These are phyloP conservation scores for Scortechinia acanthostroma DNA, from an alignment of 2,329 filamentous ascomycete genomes.

Conservation along the genomic window DNA sequence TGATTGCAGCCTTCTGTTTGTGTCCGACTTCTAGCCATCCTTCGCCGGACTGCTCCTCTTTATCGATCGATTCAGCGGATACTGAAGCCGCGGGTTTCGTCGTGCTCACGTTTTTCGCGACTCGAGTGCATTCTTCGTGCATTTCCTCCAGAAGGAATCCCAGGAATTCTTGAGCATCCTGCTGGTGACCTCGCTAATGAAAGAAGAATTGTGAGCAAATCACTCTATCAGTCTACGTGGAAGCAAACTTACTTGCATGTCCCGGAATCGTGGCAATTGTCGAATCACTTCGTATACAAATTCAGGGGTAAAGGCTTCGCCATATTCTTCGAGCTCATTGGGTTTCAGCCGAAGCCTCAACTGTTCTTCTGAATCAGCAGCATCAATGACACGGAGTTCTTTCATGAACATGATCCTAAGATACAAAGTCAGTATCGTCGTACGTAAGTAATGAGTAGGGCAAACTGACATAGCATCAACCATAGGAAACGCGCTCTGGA, in stretches of 20 bases:
- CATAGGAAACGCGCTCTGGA: conserved; percentile 90
- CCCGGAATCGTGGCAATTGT: conserved; percentile 77
- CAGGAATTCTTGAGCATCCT: conserved; percentile 95
- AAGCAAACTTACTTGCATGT: conserved; percentile 85
- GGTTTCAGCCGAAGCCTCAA: conserved; percentile 69
- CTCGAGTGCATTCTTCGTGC: conserved; percentile 81
- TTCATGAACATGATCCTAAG: conserved; percentile 96
- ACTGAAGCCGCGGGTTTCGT: too few species aligned
- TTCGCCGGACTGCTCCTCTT: conserved; percentile 34
- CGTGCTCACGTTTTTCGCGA: conserved; percentile 48
- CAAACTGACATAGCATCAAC: conserved; percentile 95
- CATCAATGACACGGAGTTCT: conserved; percentile 81
- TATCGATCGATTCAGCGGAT: conserved; percentile 26
- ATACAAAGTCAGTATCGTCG: conserved; percentile 35
- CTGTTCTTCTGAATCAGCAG: conserved; percentile 68
- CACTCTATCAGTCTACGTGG: conserved; percentile 17
- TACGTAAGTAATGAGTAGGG: too few species aligned
- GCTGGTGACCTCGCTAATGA: conserved; percentile 85
- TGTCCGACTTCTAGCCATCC: conserved; percentile 94
- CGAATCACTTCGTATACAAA: conserved; percentile 93
- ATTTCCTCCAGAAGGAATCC: conserved; percentile 87
- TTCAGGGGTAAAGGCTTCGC: conserved; percentile 84
- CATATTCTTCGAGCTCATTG: conserved; percentile 81
- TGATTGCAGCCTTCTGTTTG: conserved; percentile 80
- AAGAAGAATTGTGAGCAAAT: conserved; percentile 13